These are phyloP conservation scores for Starmerella apicola DNA, from an alignment of 805 yeast species.

Conservation along the genomic window DNA sequence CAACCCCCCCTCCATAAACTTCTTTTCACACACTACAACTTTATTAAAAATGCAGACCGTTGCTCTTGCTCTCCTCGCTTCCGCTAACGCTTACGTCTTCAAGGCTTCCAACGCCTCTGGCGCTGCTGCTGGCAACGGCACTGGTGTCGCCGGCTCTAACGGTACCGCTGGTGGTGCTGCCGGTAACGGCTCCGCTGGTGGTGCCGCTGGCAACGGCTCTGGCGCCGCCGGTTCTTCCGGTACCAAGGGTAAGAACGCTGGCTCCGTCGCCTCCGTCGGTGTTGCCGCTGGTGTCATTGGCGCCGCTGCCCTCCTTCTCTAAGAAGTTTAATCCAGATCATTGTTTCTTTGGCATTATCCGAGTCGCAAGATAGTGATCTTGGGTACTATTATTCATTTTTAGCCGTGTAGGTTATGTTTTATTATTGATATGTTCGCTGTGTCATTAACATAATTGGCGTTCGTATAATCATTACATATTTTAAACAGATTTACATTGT, in stretches of 20 bases:
- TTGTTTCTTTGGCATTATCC: not conserved
- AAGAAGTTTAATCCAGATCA: conserved; percentile 4
- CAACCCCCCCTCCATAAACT: not conserved
- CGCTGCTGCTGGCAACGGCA: conserved; percentile 6
- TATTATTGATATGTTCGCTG: too few relatives aligned
- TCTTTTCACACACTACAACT: not conserved
- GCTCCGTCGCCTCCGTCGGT: conserved; percentile 12
- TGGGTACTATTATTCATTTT: too few relatives aligned
- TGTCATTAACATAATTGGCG: too few relatives aligned
- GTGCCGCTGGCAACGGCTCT: conserved; percentile 24
- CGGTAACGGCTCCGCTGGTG: conserved; percentile 17
- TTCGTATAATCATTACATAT: too few relatives aligned
- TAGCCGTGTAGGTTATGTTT: too few relatives aligned
- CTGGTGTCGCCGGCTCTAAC: not conserved
- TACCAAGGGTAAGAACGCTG: conserved; percentile 11
- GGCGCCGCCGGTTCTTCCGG: conserved; percentile 14
- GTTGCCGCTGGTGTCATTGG: conserved; percentile 18
- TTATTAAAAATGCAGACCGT: conserved; percentile 16
- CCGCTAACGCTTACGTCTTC: conserved; percentile 11
- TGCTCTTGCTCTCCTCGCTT: conserved; percentile 18
- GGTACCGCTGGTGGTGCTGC: conserved; percentile 1
- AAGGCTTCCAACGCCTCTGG: conserved; percentile 3
- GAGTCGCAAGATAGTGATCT: too few relatives aligned
- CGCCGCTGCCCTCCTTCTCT: conserved; percentile 17
- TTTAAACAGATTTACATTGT: too few relatives aligned